Evolutionary conservation across 257 asterid genomes (phyloP), one percentile per base, ranked within the genome.

Genomic region (Avicennia marina): DNA sequence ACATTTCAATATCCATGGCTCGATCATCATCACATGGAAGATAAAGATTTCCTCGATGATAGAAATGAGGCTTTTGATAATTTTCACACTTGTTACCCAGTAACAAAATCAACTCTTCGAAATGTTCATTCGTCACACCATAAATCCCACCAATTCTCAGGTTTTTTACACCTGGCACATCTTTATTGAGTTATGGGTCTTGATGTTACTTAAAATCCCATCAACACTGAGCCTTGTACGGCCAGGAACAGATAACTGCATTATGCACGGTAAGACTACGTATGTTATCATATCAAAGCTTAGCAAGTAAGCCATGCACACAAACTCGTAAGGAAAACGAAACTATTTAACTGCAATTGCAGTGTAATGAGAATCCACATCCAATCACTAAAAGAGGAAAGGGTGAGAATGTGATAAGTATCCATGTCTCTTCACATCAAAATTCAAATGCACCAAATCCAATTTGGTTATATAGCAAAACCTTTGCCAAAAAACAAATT

Each of bases 241-340:
- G 6, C 88, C 95, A 49, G 95, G 94, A 69, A 91, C 86, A 53
- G 68, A 76, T 7, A 91, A 56, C 98, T 91, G 85, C 84, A 44
- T 40, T 31, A 21, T 36, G 13, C 12, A 40, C n/a, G n/a, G n/a
- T n/a, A n/a, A n/a, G n/a, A n/a, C n/a, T n/a, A n/a, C n/a, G n/a
- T n/a, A n/a, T n/a, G n/a, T n/a, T n/a, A n/a, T n/a, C n/a, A 26
- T 26, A 39, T 25, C 53, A 62, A 6, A 36, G 4, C 15, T 9
- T 17, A n/a, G 40, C 19, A 15, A 33, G 15, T 7, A 47, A 17
- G 17, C 2, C 34, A 12, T 2, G 7, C 5, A 7, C 21, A 21
- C 18, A 25, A 2, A 0, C n/a, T n/a, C 20, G 19, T 54, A 54
- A 11, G 22, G 18, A 33, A 36, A 54, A 7, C 42, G n/a, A n/a